These are phyloP conservation scores for Novakomyces olei DNA, from an alignment of 805 yeast genomes.

Conservation along the genomic window DNA sequence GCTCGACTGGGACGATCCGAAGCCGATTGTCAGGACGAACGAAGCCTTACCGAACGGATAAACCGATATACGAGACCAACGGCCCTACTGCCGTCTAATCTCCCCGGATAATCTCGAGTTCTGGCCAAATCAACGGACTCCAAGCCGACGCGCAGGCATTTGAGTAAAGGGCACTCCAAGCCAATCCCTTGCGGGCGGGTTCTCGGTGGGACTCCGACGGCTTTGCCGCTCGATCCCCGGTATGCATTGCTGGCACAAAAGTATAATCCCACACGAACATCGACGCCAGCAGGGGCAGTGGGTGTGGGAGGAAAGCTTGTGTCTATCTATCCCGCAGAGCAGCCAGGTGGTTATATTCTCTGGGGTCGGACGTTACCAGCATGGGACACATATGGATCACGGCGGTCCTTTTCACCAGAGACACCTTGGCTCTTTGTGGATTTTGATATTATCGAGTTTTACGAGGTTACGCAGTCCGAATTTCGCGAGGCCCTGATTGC, in stretches of 20 bases:
- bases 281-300: conserved; percentile 88
- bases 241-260: conserved; percentile 81
- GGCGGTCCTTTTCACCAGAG: conserved; percentile 47
- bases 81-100: conserved; percentile 82
- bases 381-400: conserved; percentile 43
- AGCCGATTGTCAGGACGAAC: no score
- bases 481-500: conserved; percentile 49
- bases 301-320: conserved; percentile 98
- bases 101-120: no score
- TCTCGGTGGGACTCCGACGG: conserved; percentile 78
- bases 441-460: conserved; percentile 86
- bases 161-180: no score
- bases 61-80: no score
- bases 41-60: no score
- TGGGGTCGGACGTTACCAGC: conserved; percentile 93
- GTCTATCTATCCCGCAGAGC: conserved; percentile 96
- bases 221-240: conserved; percentile 92
- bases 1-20: no score
- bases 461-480: conserved; percentile 72
- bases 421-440: conserved; percentile 82
- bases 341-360: conserved; percentile 96
- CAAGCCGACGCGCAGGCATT: no score
- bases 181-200: background rate
- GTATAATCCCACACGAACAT: conserved; percentile 90
- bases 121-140: no score